phyloP scores from a whole-genome alignment of 306 rosid species.

The Gastrolobium villosum region DNA sequence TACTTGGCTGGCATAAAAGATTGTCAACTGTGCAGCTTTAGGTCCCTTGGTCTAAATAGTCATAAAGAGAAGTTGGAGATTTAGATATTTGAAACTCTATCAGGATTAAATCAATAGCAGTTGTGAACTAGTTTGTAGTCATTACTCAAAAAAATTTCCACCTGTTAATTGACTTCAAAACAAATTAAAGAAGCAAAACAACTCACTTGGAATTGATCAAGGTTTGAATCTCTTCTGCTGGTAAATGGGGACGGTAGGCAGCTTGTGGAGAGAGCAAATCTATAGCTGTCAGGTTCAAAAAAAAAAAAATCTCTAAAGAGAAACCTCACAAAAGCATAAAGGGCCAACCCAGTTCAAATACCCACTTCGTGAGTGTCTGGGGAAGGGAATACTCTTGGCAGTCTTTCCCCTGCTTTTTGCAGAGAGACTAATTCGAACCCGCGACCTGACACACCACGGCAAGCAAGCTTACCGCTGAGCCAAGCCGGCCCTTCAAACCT shows the following conservation, averaged over 20 bases:
- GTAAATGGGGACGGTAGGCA: constrained; percentile 5
- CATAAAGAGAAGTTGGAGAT: background rate
- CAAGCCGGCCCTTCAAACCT: no score
- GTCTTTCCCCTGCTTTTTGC: no score
- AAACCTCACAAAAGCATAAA: constrained; percentile 14
- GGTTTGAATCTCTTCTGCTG: constrained; percentile 6
- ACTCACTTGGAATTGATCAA: background rate
- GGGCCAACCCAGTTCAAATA: no score
- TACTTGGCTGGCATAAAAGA: constrained; percentile 78
- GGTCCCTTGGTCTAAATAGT: constrained; percentile 41
- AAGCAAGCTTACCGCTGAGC: no score
- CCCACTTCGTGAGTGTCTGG: no score
- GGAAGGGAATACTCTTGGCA: no score
- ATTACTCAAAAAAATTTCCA: background rate
- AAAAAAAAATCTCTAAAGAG: background rate
- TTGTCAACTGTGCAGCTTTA: constrained; percentile 66
- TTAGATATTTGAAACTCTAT: constrained; percentile 3
- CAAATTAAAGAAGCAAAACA: constrained; percentile 15
- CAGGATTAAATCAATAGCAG: background rate
- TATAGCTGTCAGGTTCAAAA: background rate
- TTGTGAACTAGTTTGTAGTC: background rate
- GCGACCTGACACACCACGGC: no score
- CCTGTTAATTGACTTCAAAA: background rate
- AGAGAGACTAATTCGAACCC: no score
- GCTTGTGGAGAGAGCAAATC: background rate